Evolutionary conservation across 2,329 filamentous ascomycete genomes (phyloP), one percentile per base, ranked within the genome.

Genomic region (Cladosporium sp.): DNA sequence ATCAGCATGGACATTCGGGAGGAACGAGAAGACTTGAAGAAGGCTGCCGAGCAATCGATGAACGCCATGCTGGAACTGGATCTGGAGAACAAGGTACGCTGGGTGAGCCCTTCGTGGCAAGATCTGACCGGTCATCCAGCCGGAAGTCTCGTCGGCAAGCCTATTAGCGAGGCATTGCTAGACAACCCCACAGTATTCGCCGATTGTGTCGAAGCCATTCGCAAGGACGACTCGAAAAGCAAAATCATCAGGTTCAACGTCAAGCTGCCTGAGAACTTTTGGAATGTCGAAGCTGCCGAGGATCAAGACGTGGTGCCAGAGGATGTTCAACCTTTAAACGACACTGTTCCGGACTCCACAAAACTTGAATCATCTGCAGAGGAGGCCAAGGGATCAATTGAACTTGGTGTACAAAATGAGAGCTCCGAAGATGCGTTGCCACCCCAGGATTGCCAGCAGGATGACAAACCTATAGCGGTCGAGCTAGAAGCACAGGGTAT

Each of bases 41-140:
- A 96, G 78, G 94, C 93, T 40, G 94, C 93, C 52, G 93, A 97
- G 76, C 91, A 97, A 78, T 97, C 92, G 20, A 82, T 96, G 72
- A 99, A 97, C 75, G 90, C 96, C 64, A 96, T 99, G 72, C 83
- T 99, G 71, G 93, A 99, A 76, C 82, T 99, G 64, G 91, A 92
- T 69, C 83, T 97, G 58, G 89, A 97, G 70, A 91, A 91, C 64
- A 88, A 86, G 61, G 88, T 99, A 69, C 89, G 92, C 75, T 99
- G 94, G 90, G 92, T 96, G 67, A 97, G 93, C 73, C 90, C 92
- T 12, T 97, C 93, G 15, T 99, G 94, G 94, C 84, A 85, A 61
- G 92, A 97, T 68, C 88, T 99, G 51, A 88, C 97, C 61, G 94
- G 94, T 60, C 93, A 89, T 3, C 78, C 84, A 45, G 82, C 87